Evolutionary conservation across 2,329 filamentous ascomycete species (phyloP).

Genomic region (Fusarium sp.): DNA sequence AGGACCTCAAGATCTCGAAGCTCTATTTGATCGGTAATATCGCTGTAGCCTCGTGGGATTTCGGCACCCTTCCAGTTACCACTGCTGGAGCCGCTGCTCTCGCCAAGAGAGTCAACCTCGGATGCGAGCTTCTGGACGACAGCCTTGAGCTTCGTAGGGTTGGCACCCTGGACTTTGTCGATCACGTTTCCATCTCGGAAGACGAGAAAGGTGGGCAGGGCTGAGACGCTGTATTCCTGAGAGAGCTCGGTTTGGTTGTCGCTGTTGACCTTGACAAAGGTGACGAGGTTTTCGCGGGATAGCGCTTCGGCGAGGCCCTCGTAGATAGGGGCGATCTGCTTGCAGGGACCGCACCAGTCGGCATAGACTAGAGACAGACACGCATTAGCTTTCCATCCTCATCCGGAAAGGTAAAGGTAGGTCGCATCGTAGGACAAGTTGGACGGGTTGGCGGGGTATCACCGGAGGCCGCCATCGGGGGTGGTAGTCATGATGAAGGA

Average conservation of each 20-base stretch:
- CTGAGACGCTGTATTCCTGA: conserved; percentile 77
- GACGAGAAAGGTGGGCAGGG: conserved; percentile 92
- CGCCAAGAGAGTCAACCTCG: conserved; percentile 72
- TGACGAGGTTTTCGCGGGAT: conserved; percentile 78
- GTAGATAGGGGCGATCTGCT: conserved; percentile 85
- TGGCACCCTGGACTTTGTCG: conserved; percentile 79
- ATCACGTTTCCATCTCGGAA: conserved; percentile 79
- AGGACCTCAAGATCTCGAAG: conserved; percentile 84
- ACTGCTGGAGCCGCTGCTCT: conserved; percentile 52
- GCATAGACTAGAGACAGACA: conserved; percentile 76
- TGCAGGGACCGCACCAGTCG: conserved; percentile 88
- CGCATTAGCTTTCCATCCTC: conserved; percentile 28
- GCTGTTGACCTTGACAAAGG: conserved; percentile 89
- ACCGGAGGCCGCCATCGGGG: conserved; percentile 2
- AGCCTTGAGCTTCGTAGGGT: conserved; percentile 76
- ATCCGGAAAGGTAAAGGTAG: conserved; percentile 15
- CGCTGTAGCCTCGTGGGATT: conserved; percentile 82
- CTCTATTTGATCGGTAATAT: conserved; percentile 88
- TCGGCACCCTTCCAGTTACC: conserved; percentile 78
- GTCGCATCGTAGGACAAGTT: conserved; percentile 31
- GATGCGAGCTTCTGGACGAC: conserved; percentile 78
- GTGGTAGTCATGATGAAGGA: conserved; percentile 3
- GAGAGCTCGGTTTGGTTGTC: conserved; percentile 82
- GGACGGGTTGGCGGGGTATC: conserved; percentile 41
- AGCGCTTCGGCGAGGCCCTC: conserved; percentile 80